These are phyloP conservation scores for Lachnellula arida DNA, from an alignment of 2,329 filamentous ascomycete species.

Conservation along the genomic window DNA sequence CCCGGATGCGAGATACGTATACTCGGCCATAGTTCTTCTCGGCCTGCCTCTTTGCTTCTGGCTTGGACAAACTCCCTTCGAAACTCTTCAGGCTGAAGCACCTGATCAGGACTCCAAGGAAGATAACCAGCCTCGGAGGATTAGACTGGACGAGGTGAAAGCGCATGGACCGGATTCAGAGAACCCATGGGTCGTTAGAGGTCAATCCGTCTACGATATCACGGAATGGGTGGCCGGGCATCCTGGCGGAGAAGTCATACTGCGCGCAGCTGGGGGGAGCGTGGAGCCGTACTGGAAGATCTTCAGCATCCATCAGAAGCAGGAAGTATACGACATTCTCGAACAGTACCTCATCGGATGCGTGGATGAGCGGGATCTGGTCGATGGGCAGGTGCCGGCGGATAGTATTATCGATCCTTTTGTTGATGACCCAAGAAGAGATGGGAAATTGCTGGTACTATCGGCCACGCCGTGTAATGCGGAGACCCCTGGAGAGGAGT, in stretches of 20 bases:
- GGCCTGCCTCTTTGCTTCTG: background rate
- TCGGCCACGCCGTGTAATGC: slow-evolving; percentile 57
- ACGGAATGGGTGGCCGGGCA: slow-evolving; percentile 63
- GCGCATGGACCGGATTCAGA: slow-evolving; percentile 48
- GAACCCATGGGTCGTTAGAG: slow-evolving; percentile 59
- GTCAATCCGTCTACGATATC: slow-evolving; percentile 64
- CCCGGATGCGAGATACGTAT: too few relatives aligned
- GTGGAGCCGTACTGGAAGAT: slow-evolving; percentile 68
- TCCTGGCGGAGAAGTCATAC: slow-evolving; percentile 63
- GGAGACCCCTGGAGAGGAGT: slow-evolving; percentile 48
- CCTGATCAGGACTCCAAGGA: background rate
- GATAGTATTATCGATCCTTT: slow-evolving; percentile 59
- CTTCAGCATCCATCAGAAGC: slow-evolving; percentile 62
- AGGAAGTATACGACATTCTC: slow-evolving; percentile 60
- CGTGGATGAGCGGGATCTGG: slow-evolving; percentile 53
- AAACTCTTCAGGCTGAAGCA: slow-evolving; percentile 3
- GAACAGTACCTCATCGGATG: slow-evolving; percentile 60
- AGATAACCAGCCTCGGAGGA: background rate
- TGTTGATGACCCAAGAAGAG: slow-evolving; percentile 46
- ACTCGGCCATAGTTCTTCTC: too few relatives aligned
- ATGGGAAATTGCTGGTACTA: slow-evolving; percentile 46
- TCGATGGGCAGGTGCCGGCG: slow-evolving; percentile 50
- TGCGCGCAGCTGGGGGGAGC: slow-evolving; percentile 58
- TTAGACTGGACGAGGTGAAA: slow-evolving; percentile 44
- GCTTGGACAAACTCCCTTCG: background rate